Conservation (phyloP, 352 stramenopile species). For the Lagenidium sp. region DNA sequence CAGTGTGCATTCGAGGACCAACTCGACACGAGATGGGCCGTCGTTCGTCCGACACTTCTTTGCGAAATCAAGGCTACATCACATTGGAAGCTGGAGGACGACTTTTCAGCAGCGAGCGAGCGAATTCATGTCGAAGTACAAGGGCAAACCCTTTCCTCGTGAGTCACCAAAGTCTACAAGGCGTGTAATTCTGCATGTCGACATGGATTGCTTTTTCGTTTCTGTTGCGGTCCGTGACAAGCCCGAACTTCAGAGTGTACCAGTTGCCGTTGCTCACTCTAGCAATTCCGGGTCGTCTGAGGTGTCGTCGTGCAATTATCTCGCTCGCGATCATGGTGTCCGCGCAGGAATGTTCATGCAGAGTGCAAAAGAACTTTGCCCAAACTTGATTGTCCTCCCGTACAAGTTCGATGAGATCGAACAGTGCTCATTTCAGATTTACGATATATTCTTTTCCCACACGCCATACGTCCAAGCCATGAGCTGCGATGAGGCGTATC, state of each 20-base stretch:
- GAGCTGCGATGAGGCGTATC: constrained; percentile 94
- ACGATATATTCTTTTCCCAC: constrained; percentile 84
- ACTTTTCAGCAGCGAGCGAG: constrained; percentile 62
- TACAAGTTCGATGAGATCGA: constrained; percentile 92
- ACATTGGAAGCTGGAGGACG: constrained; percentile 73
- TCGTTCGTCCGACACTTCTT: constrained; percentile 78
- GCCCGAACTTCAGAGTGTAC: constrained; percentile 56
- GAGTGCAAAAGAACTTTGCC: constrained; percentile 84
- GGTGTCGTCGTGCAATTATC: constrained; percentile 95
- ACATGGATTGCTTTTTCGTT: constrained; percentile 98
- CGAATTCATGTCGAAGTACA: constrained; percentile 60
- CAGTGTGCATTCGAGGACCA: constrained; percentile 14
- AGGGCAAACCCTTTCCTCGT: constrained; percentile 24
- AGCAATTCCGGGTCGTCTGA: constrained; percentile 74
- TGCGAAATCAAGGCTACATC: constrained; percentile 75
- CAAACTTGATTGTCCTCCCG: constrained; percentile 88
- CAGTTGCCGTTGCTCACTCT: constrained; percentile 90
- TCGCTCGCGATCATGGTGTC: constrained; percentile 87
- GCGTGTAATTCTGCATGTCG: constrained; percentile 91
- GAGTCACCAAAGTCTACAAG: constrained; percentile 23
- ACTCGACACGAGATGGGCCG: constrained; percentile 61
- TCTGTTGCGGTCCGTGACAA: constrained; percentile 82
- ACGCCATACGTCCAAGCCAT: constrained; percentile 90
- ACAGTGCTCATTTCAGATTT: constrained; percentile 89
- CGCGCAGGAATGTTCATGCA: constrained; percentile 94